Percentiles rank a stretch among this genome's conserved stretches.
These are phyloP conservation scores for Kingdonia uniflora DNA, from an alignment of 164 flowering plant genomes.

Conservation along the genomic window DNA sequence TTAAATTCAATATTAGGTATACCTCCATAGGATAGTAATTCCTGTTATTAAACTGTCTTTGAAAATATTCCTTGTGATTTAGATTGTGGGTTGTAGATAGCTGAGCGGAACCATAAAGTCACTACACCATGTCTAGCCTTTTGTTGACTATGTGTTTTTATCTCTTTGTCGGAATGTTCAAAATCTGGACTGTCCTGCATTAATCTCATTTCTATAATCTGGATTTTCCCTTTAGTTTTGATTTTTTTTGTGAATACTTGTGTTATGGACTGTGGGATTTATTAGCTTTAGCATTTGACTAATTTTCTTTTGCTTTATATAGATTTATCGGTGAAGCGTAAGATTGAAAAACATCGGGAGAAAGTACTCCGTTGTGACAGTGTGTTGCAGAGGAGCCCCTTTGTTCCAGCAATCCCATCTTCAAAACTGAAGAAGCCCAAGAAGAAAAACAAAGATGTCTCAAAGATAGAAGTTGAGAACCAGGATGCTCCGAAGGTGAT, in stretches of 20 bases:
- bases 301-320: neutral
- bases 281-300: too few relatives aligned
- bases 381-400: slow-evolving; percentile 53
- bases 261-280: neutral
- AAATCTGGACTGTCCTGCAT: neutral
- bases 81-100: too few relatives aligned
- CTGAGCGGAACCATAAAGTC: too few relatives aligned
- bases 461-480: slow-evolving; percentile 13
- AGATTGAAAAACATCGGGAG: slow-evolving; percentile 72
- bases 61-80: too few relatives aligned
- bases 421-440: slow-evolving; percentile 47
- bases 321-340: slow-evolving; percentile 77
- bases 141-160: neutral
- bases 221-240: neutral
- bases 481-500: slow-evolving; percentile 35
- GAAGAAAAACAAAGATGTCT: slow-evolving; percentile 29
- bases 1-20: too few relatives aligned
- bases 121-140: too few relatives aligned
- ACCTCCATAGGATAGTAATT: too few relatives aligned
- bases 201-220: neutral
- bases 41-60: too few relatives aligned
- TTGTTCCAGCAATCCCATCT: slow-evolving; percentile 62
- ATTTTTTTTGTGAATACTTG: neutral
- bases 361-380: slow-evolving; percentile 64
- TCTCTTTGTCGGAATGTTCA: neutral